These are phyloP conservation scores for Stereocaulon alpinum DNA, from an alignment of 495 filamentous ascomycete genomes.

Conservation along the genomic window DNA sequence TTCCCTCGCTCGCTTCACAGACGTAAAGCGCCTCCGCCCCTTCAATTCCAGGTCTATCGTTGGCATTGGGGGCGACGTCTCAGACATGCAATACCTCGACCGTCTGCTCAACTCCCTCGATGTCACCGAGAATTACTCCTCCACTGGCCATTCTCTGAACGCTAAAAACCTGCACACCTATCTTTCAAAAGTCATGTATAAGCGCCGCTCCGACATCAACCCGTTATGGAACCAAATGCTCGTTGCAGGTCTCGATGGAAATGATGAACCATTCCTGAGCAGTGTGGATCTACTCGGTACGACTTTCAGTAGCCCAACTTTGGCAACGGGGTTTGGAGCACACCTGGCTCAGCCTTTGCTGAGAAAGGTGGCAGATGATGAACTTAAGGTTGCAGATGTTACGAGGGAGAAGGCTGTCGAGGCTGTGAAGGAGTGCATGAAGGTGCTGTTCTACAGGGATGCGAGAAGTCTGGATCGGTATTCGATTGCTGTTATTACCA, in stretches of 20 bases:
- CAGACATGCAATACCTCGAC: conserved; percentile 97
- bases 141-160: conserved; percentile 46
- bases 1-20: conserved; percentile 90
- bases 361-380: conserved; percentile 70
- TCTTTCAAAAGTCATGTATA: conserved; percentile 87
- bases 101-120: conserved; percentile 75
- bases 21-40: conserved; percentile 77
- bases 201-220: conserved; percentile 87
- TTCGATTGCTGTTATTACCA: conserved; percentile 78
- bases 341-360: conserved; percentile 89
- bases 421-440: conserved; percentile 84
- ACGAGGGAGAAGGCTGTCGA: conserved; percentile 69
- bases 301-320: conserved; percentile 71
- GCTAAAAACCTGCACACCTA: conserved; percentile 95
- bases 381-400: conserved; percentile 54
- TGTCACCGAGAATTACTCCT: conserved; percentile 78
- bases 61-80: conserved; percentile 88
- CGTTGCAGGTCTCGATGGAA: conserved; percentile 75
- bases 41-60: conserved; percentile 67
- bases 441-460: conserved; percentile 96
- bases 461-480: conserved; percentile 86
- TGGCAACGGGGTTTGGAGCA: conserved; percentile 89
- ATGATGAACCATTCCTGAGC: conserved; percentile 75
- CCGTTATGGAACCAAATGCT: conserved; percentile 94
- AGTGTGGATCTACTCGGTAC: conserved; percentile 88